Percentiles rank a stretch among this genome's conserved stretches.
Evolutionary conservation across 495 filamentous ascomycete genomes (phyloP).

Genomic region (Trichocladium antarcticum): DNA sequence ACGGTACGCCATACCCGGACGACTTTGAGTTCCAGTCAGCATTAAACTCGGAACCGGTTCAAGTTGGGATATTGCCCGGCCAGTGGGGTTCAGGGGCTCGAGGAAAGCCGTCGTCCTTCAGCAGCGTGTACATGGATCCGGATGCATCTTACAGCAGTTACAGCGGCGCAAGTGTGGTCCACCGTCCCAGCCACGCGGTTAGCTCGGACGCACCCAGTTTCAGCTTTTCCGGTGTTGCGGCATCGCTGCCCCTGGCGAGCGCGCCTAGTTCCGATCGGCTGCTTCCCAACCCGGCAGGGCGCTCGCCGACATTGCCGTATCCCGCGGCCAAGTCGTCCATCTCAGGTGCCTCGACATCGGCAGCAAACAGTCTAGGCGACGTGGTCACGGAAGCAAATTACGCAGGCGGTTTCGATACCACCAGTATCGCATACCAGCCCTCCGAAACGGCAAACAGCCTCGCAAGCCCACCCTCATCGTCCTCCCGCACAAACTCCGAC

Average conservation of each 20-base stretch:
- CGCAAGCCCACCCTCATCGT: slow-evolving; percentile 3
- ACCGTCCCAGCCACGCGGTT: slow-evolving; percentile 26
- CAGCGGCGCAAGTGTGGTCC: slow-evolving; percentile 21
- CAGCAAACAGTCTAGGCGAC: slow-evolving; percentile 16
- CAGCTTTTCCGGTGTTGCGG: slow-evolving; percentile 32
- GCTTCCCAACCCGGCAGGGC: slow-evolving; percentile 28
- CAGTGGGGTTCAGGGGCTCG: slow-evolving; percentile 20
- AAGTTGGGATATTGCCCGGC: slow-evolving; percentile 21
- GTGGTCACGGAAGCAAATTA: slow-evolving; percentile 18
- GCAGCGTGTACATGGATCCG: slow-evolving; percentile 27
- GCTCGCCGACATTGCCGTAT: slow-evolving; percentile 21
- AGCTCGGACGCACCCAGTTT: slow-evolving; percentile 26
- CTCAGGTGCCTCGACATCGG: background rate
- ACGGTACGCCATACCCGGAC: slow-evolving; percentile 27
- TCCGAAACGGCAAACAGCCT: background rate
- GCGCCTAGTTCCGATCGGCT: slow-evolving; percentile 26
- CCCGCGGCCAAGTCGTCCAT: slow-evolving; percentile 16
- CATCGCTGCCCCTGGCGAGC: slow-evolving; percentile 25
- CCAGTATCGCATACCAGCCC: no score
- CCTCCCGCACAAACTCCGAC: slow-evolving; percentile 14
- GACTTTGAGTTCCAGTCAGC: slow-evolving; percentile 34
- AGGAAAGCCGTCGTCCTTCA: slow-evolving; percentile 14
- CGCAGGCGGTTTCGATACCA: slow-evolving; percentile 10
- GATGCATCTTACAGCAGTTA: slow-evolving; percentile 23
- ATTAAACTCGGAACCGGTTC: slow-evolving; percentile 25